Base-by-base conservation (phyloP, 768 basidiomycete genomes). In the Boletus fagicola region DNA sequence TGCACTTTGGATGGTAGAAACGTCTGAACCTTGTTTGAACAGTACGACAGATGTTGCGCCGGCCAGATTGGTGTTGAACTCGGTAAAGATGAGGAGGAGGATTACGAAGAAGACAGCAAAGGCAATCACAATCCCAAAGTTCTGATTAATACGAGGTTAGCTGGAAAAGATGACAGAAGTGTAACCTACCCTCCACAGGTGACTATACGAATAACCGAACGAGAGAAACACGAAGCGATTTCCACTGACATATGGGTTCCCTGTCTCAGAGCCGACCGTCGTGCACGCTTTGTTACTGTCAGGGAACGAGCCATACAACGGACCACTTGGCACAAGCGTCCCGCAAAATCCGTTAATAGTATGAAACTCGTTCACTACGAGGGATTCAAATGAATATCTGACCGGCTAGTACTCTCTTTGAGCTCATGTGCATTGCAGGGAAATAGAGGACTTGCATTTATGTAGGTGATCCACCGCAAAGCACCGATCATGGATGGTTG, bases 351-450 rank as follows among this genome's bases (percentile, higher is more conserved):
- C 90, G 22, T 87, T 70, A 8, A 89, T 72, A 0, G 82, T 85
- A 61, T 81, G 83, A 73, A 94, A 94, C 70, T 96, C 92, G 72
- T 94, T 95, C 22, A 82, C 77, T 68, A 95, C 77, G 42, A 94
- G 69, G 0, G 80, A 77, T 58, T 92, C 88, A 68, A 94, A 94
- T 0, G 67, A 57, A 35, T 67, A 67, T 82, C 86, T 66, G 85
- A 93, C 2, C 76, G 80, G 92, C 66, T 68, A 44, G 8, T 15
- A 20, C 1, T 22, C 5, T 33, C 4, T 35, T 24, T 60, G 4
- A 66, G 62, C 10, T 10, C 2, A 36, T 15, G 35, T 15, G 11
- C 18, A 36, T 18, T 5, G 9, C 10, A 49, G 0, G 79, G 85
- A 86, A 58, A 64, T 2, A 28, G 9, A 33, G 1, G 0, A 61